phyloP scores from a whole-genome alignment of 1,284 basidiomycete species.

The Taiwanofungus camphoratus region DNA sequence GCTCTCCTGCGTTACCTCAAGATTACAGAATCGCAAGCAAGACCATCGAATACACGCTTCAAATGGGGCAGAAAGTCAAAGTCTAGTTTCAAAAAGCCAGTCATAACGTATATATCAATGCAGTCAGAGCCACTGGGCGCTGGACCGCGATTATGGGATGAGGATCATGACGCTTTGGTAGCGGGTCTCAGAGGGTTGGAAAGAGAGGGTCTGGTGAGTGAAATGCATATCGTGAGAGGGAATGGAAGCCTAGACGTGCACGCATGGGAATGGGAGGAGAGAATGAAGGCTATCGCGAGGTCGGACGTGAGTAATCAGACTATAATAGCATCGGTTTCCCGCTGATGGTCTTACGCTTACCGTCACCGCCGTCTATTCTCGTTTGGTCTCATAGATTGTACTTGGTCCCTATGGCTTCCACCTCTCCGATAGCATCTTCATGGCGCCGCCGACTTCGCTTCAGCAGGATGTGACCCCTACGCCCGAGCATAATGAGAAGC shows the following conservation, averaged over 20 bases:
- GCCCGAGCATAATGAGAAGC: not conserved
- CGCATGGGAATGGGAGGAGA: constrained; percentile 43
- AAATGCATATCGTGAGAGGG: constrained; percentile 63
- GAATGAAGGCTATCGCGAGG: constrained; percentile 61
- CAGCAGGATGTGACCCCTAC: constrained; percentile 11
- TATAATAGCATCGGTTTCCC: too few species aligned
- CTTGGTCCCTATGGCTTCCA: constrained; percentile 70
- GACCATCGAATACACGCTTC: constrained; percentile 33
- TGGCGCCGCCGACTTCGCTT: constrained; percentile 44
- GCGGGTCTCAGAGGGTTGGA: constrained; percentile 47
- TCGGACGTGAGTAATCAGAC: constrained; percentile 71
- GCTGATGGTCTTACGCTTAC: too few species aligned
- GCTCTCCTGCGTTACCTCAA: constrained; percentile 24
- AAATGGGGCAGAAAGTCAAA: constrained; percentile 32
- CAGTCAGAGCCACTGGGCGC: constrained; percentile 47
- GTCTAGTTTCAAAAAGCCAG: constrained; percentile 34
- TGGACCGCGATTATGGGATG: constrained; percentile 36
- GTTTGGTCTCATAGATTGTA: constrained; percentile 44
- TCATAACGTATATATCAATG: constrained; percentile 72
- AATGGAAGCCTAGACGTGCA: constrained; percentile 26
- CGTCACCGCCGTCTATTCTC: too few species aligned
- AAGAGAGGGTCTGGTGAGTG: constrained; percentile 49
- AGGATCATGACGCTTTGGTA: constrained; percentile 50
- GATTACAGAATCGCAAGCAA: constrained; percentile 30
- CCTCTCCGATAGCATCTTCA: constrained; percentile 67